These are phyloP conservation scores for Verticillium tricorpus DNA, from an alignment of 2,329 filamentous ascomycete species.

Conservation along the genomic window DNA sequence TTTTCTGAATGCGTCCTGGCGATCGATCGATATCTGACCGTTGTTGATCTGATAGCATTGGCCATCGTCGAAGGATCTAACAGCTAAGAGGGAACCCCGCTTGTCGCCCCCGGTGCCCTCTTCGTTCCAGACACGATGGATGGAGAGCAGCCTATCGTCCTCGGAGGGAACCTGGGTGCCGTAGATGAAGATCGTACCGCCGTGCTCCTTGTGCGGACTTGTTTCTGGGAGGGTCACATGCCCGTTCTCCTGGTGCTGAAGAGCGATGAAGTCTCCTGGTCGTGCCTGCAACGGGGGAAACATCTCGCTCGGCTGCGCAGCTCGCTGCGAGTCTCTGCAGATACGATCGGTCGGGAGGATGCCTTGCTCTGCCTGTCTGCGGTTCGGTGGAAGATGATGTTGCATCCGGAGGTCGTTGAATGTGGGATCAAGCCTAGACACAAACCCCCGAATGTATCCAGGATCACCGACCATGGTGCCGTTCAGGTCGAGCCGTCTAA, in stretches of 20 bases:
- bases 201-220: slow-evolving; percentile 53
- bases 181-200: slow-evolving; percentile 70
- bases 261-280: slow-evolving; percentile 58
- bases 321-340: neutral
- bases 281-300: slow-evolving; percentile 60
- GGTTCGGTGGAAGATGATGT: neutral
- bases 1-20: slow-evolving; percentile 52
- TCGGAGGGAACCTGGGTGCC: slow-evolving; percentile 58
- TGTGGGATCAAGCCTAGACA: neutral
- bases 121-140: slow-evolving; percentile 73
- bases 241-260: slow-evolving; percentile 71
- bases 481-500: neutral
- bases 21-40: slow-evolving; percentile 50
- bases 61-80: slow-evolving; percentile 81
- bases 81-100: slow-evolving; percentile 70
- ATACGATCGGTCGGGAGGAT: neutral
- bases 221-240: slow-evolving; percentile 61
- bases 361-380: neutral
- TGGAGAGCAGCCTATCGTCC: slow-evolving; percentile 49
- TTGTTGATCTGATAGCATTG: slow-evolving; percentile 79
- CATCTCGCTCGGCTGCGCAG: slow-evolving; percentile 11
- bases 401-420: neutral
- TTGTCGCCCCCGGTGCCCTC: slow-evolving; percentile 77
- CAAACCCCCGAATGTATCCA: neutral
- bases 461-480: neutral